Base-by-base conservation (phyloP, 1,284 basidiomycete species). In the Sphagnurus paluster region DNA sequence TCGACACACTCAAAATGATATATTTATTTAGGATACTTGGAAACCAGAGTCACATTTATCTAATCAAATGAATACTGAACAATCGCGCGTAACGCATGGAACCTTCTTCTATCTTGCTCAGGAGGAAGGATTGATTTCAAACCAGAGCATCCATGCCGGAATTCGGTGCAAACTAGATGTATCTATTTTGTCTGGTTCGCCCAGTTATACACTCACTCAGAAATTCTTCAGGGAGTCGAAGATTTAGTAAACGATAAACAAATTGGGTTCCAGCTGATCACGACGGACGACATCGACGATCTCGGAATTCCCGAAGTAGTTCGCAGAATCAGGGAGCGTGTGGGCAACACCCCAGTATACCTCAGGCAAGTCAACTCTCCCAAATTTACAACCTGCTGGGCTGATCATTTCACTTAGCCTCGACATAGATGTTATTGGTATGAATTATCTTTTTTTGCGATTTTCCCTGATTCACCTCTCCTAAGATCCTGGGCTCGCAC, bases 401-500 rank as follows among this genome's bases (percentile, higher is more conserved):
- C 21, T 39, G 16, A 39, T 16, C 19, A 14, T 13, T 28, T n/a
- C n/a, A 9, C 28, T 10, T 26, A 79, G 85, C 60, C 62, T 90
- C 39, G 89, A 91, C 63, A 90, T 90, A 23, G 87, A 90, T 64
- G 85, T 89, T 13, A 78, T 88, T 55, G 85, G 84, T 82, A 48
- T 43, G 73, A 57, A 35, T 14, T 14, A 4, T 39, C 6, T 24
- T 20, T 6, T 17, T 26, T n/a, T 24, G 25, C 21, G n/a, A 28
- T 2, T 30, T 45, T 16, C 33, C 10, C 17, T 19, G 2, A 21
- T 26, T 47, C 10, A 44, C 5, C 40, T 24, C 39, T 36, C 23
- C 28, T n/a, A 39, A 86, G 86, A 91, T 65, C 88, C 88, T 44
- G 86, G 85, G 30, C 60, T 87, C 44, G 87, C 89, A 36, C 89